Evolutionary conservation across 169 alveolate species (phyloP), one percentile per base, ranked within the genome.

Genomic region (Eimeria tenella): DNA sequence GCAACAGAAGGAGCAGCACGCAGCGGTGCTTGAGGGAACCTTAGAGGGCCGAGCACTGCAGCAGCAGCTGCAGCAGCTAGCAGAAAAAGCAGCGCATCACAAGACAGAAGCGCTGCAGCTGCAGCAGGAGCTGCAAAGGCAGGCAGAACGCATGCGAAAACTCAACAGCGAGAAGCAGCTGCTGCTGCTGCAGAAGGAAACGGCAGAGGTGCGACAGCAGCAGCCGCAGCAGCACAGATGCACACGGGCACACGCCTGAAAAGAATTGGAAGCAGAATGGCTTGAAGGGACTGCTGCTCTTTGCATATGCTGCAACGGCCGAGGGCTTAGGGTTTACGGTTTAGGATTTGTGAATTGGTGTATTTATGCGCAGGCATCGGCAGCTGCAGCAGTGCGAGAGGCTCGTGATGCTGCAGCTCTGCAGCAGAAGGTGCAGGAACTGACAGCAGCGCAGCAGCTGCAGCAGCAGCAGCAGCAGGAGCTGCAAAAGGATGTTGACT

Each of bases 381-480:
- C 89, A 23, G 74, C 70, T 42, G 89, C 89, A 21, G 89, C 89
- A 4, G 15, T 81, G 56, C 52, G 89, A 6, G 73, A 81, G 58
- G 89, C 89, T 10, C 89, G 89, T 56, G 74, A 15, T 81, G 89
- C 89, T 31, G 89, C 89, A 10, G 89, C 25, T 4, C 74, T 81
- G 89, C 52, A 81, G 89, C 89, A 81, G 89, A 70, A 81, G 89
- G 50, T 81, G 3, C 9, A 10, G 8, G 89, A 81, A 52, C 19
- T 81, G 73, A 8, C 13, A 23, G 89, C 89, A 81, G 89, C 89
- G 25, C 73, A 56, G 89, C 89, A 81, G 53, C 89, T 81, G 89
- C 89, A 81, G 89, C 89, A 81, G 74, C 68, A 21, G 89, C 89
- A 81, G 89, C 89, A 81, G 65, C 73, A 81, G 58, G 74, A 81